Evolutionary conservation across 1,284 basidiomycete species (phyloP), one percentile per base, ranked within the genome.

Genomic region (Cryptococcus sp.): DNA sequence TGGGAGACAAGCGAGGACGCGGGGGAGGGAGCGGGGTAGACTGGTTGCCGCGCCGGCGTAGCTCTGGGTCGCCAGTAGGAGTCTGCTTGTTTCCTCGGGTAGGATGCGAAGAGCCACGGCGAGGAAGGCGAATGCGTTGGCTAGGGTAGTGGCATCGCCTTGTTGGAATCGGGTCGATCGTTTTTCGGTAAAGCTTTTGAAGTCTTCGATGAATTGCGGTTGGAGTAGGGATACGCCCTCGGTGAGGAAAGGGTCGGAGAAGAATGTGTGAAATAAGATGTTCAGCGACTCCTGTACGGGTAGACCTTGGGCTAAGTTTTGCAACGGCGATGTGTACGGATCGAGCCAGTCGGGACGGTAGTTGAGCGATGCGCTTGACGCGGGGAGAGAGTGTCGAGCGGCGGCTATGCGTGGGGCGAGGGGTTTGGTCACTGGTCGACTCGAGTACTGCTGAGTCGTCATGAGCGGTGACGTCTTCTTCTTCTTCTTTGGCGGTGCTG

Each of bases 61-160:
- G 6, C 47, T 52, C 40, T 57, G 52, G 22, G 62, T 55, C 16
- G 74, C 71, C 1, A 76, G 67, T 4, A 76, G 53, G 1, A 76
- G 61, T 46, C 68, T 68, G 54, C 69, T 65, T 1, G 73, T 73
- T 52, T 76, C 74, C 50, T 74, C 72, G 1, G 74, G 72, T 10
- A 76, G 57, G 34, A 75, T 68, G 13, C 74, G 68, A 20, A 75
- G 52, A 0, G 69, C 62, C 1, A 62, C 64, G 6, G 70, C 73
- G 10, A 77, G 62, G 50, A 74, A 68, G 5, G 68, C 68, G 58
- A 74, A 77, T 1, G 69, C 65, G 44, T 69, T 63, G 3, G 75
- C 74, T 5, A 77, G 58, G 0, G 72, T 77, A 1, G 74, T 75
- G 1, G 75, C 75, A 54, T 75, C 75, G n/a, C 72, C 72, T 41